These are phyloP conservation scores for Reutealis trisperma DNA, from an alignment of 345 rosid genomes.

Conservation along the genomic window DNA sequence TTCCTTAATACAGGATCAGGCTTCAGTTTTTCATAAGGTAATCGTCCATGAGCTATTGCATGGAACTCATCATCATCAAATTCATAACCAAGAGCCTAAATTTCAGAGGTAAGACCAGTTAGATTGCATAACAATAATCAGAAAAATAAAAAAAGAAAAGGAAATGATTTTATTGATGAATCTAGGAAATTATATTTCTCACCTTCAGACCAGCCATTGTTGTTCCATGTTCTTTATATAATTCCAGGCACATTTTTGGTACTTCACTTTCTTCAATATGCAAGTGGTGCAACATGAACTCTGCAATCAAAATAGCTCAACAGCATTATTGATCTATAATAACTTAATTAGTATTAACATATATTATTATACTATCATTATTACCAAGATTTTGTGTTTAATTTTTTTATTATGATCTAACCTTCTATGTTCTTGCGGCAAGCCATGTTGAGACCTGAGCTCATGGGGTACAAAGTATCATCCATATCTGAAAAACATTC, in stretches of 20 bases:
- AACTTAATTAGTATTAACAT: not conserved
- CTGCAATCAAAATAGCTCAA: constrained; percentile 37
- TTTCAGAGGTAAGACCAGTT: not conserved
- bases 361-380: not conserved
- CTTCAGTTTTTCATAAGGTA: constrained; percentile 70
- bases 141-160: not conserved
- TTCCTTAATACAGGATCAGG: constrained; percentile 73
- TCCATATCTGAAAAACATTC: constrained; percentile 66
- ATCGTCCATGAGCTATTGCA: constrained; percentile 74
- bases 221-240: constrained; percentile 88
- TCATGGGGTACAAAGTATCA: constrained; percentile 79
- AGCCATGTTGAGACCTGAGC: constrained; percentile 74
- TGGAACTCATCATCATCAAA: constrained; percentile 88
- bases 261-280: constrained; percentile 76
- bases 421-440: constrained; percentile 88
- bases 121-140: not conserved
- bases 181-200: constrained; percentile 2
- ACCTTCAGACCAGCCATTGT: constrained; percentile 98
- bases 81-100: constrained; percentile 79
- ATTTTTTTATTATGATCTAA: constrained; percentile 21
- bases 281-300: constrained; percentile 69
- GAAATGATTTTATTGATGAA: not conserved
- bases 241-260: constrained; percentile 81
- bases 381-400: not conserved
- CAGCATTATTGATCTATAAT: not conserved